Conservation (phyloP, 768 basidiomycete species). For the Calocybe indica region DNA sequence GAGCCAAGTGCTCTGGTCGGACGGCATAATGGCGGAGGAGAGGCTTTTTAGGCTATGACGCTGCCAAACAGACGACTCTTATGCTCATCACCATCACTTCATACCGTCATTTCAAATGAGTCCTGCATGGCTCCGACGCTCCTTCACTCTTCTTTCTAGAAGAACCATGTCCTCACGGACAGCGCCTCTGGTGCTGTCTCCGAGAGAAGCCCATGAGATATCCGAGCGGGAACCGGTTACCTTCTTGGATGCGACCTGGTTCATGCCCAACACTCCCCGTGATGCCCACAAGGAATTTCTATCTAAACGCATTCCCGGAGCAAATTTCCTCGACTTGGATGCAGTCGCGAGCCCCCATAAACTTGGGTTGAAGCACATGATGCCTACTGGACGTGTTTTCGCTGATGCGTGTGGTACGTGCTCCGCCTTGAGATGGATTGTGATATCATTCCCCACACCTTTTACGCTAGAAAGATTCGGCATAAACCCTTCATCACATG, state of each 20-base stretch:
- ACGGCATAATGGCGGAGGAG: slow-evolving; percentile 60
- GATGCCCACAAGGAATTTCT: slow-evolving; percentile 65
- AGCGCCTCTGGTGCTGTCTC: slow-evolving; percentile 48
- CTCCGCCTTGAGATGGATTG: not conserved
- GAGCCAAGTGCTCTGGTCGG: slow-evolving; percentile 94
- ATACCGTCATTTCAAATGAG: too few relatives aligned
- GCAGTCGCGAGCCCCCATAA: slow-evolving; percentile 67
- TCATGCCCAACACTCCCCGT: slow-evolving; percentile 85
- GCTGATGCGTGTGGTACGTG: slow-evolving; percentile 73
- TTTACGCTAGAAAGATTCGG: slow-evolving; percentile 51
- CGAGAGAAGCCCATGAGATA: slow-evolving; percentile 37
- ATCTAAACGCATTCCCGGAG: slow-evolving; percentile 59
- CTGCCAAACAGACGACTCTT: slow-evolving; percentile 2
- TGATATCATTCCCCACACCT: not conserved
- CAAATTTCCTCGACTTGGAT: slow-evolving; percentile 78
- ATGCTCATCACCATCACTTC: too few relatives aligned
- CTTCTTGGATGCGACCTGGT: slow-evolving; percentile 81
- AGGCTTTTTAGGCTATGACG: slow-evolving; percentile 15
- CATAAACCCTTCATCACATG: slow-evolving; percentile 67
- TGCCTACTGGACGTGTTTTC: slow-evolving; percentile 71
- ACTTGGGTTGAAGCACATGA: slow-evolving; percentile 90
- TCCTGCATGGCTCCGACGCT: too few relatives aligned
- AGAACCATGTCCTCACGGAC: slow-evolving; percentile 31
- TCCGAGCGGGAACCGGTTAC: slow-evolving; percentile 28
- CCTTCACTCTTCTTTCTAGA: too few relatives aligned